Evolutionary conservation across 768 basidiomycete species (phyloP).

Genomic region (Nidularia pulvinata): DNA sequence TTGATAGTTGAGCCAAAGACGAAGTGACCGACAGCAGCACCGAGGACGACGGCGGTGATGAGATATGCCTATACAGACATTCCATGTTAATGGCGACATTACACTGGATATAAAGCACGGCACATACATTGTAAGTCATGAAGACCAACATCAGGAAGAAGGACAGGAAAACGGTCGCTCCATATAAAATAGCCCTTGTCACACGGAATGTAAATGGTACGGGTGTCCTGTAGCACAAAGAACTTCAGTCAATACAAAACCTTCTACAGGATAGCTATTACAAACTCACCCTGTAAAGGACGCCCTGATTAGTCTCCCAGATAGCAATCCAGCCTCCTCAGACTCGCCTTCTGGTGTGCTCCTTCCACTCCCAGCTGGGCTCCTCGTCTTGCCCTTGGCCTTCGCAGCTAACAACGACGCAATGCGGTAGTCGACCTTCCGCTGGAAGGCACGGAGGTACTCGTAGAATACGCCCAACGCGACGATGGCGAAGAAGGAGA

Average conservation of each 20-base stretch:
- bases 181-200: constrained; percentile 73
- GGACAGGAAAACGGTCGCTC: constrained; percentile 73
- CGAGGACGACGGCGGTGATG: constrained; percentile 77
- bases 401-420: constrained; percentile 47
- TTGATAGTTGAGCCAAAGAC: constrained; percentile 70
- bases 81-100: constrained; percentile 1
- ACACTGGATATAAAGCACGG: not conserved
- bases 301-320: constrained; percentile 38
- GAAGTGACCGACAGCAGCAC: constrained; percentile 84
- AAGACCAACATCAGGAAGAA: constrained; percentile 95
- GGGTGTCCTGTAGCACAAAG: constrained; percentile 31
- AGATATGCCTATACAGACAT: constrained; percentile 68
- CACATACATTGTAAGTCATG: constrained; percentile 93
- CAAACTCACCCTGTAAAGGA: constrained; percentile 39
- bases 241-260: not conserved
- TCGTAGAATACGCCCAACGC: constrained; percentile 76
- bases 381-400: constrained; percentile 33
- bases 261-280: not conserved
- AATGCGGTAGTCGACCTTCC: constrained; percentile 56
- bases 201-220: constrained; percentile 50
- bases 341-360: constrained; percentile 33
- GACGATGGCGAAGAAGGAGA: constrained; percentile 68
- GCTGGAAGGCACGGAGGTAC: constrained; percentile 69
- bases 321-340: constrained; percentile 59
- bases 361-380: constrained; percentile 32